Base-by-base conservation (phyloP, 495 filamentous ascomycete genomes). In the Talaromyces thailandensis region DNA sequence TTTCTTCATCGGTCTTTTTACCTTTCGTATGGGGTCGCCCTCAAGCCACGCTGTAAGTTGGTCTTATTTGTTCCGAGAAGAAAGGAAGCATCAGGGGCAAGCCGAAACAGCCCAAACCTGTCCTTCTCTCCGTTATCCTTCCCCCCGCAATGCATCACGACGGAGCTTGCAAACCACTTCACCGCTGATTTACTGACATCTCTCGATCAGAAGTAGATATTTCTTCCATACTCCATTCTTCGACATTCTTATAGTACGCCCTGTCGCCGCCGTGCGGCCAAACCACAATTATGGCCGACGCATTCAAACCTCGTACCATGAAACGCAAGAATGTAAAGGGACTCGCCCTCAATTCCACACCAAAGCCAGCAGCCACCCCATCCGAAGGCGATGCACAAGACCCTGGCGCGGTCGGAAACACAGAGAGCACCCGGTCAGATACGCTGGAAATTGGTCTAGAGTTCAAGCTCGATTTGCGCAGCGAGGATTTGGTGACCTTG, bases 261-360 rank as follows among this genome's bases (percentile, higher is more conserved):
- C 40, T 52, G 24, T 56, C 29, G 53, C 62, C 52, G 8, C 26
- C 18, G 53, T 29, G 53, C 26, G 26, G 55, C 55, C 55, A 7
- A 57, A 25, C 16, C 29, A 35, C 40, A 72, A 76, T 69, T 77
- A 96, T 96, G 92, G 81, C 88, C 65, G 93, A 95, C 74, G 75
- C 79, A 68, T 95, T 97, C 71, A 88, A 93, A 69, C 84, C 88
- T 69, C 88, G 90, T 77, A 92, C 95, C 56, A 84, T 98, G 82
- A 96, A 96, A 84, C 88, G 93, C 77, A 96, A 97, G 83, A 98
- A 97, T 71, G 84, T 93, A 73, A 98, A 96, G 74, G 94, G 93
- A n/a, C 86, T 98, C 18, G 90, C 88, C 58, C 76, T 98, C 67
- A 88, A 82, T 66, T 82, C 86, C 21, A 81, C 89, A 18, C 84